Evolutionary conservation across 1,284 basidiomycete species (phyloP).

Genomic region (Xanthoconium separans): DNA sequence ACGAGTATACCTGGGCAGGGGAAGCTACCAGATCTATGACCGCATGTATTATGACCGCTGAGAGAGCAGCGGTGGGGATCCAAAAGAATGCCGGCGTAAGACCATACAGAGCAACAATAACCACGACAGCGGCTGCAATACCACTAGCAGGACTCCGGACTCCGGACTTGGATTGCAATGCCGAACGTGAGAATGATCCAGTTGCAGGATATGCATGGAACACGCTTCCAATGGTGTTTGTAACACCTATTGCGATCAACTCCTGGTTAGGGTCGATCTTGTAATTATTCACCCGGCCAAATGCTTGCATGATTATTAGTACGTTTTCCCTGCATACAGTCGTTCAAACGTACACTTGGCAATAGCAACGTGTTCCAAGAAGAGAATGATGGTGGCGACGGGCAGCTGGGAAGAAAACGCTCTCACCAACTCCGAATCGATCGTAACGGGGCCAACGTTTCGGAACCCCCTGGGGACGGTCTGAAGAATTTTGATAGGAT

Average conservation of each 20-base stretch:
- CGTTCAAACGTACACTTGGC: slow-evolving; percentile 63
- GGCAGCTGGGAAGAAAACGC: slow-evolving; percentile 82
- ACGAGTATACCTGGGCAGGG: slow-evolving; percentile 85
- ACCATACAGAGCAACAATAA: slow-evolving; percentile 93
- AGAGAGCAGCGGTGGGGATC: slow-evolving; percentile 79
- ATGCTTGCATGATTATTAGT: slow-evolving; percentile 53
- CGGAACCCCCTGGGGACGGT: slow-evolving; percentile 83
- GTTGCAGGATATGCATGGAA: slow-evolving; percentile 96
- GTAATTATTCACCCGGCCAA: slow-evolving; percentile 95
- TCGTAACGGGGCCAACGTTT: slow-evolving; percentile 72
- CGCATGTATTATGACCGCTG: slow-evolving; percentile 95
- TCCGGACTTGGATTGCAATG: slow-evolving; percentile 94
- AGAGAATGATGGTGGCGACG: slow-evolving; percentile 90
- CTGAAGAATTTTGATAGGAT: slow-evolving; percentile 85
- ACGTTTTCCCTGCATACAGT: background rate
- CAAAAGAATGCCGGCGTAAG: slow-evolving; percentile 89
- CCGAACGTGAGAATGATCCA: slow-evolving; percentile 96
- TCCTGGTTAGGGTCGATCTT: slow-evolving; percentile 99
- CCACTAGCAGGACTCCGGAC: slow-evolving; percentile 94
- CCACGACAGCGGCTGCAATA: slow-evolving; percentile 83
- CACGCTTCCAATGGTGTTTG: slow-evolving; percentile 82
- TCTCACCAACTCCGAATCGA: slow-evolving; percentile 62
- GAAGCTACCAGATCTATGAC: slow-evolving; percentile 91
- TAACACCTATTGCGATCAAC: slow-evolving; percentile 96
- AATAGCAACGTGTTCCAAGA: slow-evolving; percentile 97